Evolutionary conservation across 768 basidiomycete genomes (phyloP).

Genomic region (Crepidotus variabilis): DNA sequence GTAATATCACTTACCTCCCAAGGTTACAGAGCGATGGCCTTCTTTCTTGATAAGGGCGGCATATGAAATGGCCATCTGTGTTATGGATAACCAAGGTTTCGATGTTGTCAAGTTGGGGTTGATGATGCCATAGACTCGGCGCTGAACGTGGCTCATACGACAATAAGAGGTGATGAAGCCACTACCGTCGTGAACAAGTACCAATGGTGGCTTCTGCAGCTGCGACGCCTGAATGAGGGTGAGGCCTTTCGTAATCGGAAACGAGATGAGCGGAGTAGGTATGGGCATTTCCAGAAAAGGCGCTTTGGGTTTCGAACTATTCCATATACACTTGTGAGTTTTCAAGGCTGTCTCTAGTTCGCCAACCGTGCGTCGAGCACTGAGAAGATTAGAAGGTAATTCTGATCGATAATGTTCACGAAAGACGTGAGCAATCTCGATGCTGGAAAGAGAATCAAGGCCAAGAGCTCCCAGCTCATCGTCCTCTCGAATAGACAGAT

Average conservation of each 20-base stretch:
- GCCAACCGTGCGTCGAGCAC: slow-evolving; percentile 32
- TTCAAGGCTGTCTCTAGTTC: slow-evolving; percentile 23
- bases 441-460: slow-evolving; percentile 61
- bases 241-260: slow-evolving; percentile 5
- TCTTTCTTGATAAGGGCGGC: slow-evolving; percentile 34
- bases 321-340: not conserved
- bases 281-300: not conserved
- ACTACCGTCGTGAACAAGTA: slow-evolving; percentile 74
- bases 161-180: slow-evolving; percentile 53
- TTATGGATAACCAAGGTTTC: slow-evolving; percentile 43
- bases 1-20: slow-evolving; percentile 50
- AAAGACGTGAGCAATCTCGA: slow-evolving; percentile 54
- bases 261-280: not conserved
- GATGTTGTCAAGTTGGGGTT: slow-evolving; percentile 49
- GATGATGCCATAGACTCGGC: slow-evolving; percentile 58
- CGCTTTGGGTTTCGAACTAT: not conserved
- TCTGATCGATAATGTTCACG: slow-evolving; percentile 34
- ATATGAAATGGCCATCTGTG: slow-evolving; percentile 52
- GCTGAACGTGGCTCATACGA: slow-evolving; percentile 39
- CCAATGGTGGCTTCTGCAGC: slow-evolving; percentile 36
- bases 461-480: slow-evolving; percentile 48
- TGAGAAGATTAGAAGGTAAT: slow-evolving; percentile 44
- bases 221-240: slow-evolving; percentile 30
- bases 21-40: slow-evolving; percentile 35
- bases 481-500: slow-evolving; percentile 37